These are phyloP conservation scores for Hordeum pubiflorum DNA, from an alignment of 202 grass and related monocot genomes.

Conservation along the genomic window DNA sequence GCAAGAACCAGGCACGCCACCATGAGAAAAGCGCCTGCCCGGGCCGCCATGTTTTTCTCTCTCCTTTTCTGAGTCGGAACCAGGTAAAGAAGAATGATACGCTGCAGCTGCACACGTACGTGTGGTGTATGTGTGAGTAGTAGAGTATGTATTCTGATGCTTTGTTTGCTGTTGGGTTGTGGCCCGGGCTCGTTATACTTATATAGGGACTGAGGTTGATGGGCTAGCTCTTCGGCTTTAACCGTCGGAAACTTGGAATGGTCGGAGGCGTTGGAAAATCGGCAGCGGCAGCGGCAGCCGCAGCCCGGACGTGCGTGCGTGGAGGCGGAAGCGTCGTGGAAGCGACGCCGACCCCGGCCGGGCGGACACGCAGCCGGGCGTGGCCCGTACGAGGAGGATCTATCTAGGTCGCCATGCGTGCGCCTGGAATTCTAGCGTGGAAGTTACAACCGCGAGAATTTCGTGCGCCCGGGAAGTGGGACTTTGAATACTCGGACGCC, in stretches of 20 bases:
- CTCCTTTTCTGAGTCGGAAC: background rate
- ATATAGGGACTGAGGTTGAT: background rate
- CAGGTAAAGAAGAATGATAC: background rate
- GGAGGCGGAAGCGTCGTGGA: background rate
- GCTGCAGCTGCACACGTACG: background rate
- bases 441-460: constrained; percentile 16
- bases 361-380: too few species aligned
- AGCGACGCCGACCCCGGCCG: too few species aligned
- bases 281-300: background rate
- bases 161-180: background rate
- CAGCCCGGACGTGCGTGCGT: background rate
- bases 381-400: too few species aligned
- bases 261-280: background rate
- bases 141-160: background rate
- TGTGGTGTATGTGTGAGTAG: background rate
- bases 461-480: background rate
- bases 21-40: background rate
- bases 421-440: background rate
- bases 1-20: background rate
- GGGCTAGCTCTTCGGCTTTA: background rate
- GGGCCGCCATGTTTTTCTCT: background rate
- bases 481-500: constrained; percentile 5
- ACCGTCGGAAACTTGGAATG: background rate
- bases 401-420: too few species aligned
- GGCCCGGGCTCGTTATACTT: too few species aligned